Evolutionary conservation across 2,329 filamentous ascomycete genomes (phyloP).

Genomic region (Orbilia ellipsospora): DNA sequence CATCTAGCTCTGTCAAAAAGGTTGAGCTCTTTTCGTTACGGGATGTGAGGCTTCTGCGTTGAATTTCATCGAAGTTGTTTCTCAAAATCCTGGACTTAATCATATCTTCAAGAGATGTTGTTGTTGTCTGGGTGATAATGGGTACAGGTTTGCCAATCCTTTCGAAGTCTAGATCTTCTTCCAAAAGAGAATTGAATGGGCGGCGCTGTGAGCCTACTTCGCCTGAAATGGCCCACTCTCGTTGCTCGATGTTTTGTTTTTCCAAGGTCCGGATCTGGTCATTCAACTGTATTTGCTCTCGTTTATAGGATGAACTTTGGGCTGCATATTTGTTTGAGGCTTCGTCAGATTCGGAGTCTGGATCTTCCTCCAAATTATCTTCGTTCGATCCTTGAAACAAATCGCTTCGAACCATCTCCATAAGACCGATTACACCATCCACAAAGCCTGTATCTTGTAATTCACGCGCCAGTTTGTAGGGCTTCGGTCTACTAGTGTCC

Average conservation of each 20-base stretch:
- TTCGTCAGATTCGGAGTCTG: constrained; percentile 73
- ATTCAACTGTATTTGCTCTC: constrained; percentile 82
- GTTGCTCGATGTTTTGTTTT: constrained; percentile 86
- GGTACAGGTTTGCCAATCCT: constrained; percentile 93
- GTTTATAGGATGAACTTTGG: constrained; percentile 83
- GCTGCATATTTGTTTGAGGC: constrained; percentile 76
- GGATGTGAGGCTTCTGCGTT: constrained; percentile 72
- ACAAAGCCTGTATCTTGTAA: constrained; percentile 71
- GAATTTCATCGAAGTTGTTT: constrained; percentile 79
- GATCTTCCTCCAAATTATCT: constrained; percentile 62
- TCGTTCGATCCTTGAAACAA: constrained; percentile 74
- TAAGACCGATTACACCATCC: constrained; percentile 68
- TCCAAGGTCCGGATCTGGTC: constrained; percentile 94
- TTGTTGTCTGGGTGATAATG: constrained; percentile 90
- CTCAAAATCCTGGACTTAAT: constrained; percentile 93
- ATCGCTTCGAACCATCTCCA: constrained; percentile 86
- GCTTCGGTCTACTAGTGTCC: background rate
- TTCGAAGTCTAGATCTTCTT: constrained; percentile 96
- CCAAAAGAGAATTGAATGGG: constrained; percentile 89
- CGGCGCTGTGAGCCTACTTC: constrained; percentile 85
- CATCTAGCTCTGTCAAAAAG: constrained; percentile 78
- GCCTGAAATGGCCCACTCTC: constrained; percentile 88
- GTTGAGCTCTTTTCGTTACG: constrained; percentile 60
- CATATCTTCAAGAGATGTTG: constrained; percentile 88
- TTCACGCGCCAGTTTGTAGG: constrained; percentile 61